Conservation (phyloP, 352 stramenopile species). For the Thraustotheca clavata region DNA sequence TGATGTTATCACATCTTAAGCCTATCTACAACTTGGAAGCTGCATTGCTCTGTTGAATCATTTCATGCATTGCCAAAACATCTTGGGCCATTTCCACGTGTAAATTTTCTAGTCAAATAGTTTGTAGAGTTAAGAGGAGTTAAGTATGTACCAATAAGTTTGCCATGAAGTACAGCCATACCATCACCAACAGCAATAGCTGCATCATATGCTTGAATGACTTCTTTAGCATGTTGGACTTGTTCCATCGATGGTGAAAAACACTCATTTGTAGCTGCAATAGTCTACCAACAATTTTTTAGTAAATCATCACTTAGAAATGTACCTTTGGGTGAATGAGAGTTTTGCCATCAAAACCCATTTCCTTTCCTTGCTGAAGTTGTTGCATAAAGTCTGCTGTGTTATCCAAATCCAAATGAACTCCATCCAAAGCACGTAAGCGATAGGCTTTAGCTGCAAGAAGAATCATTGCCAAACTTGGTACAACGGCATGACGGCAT, state of each 20-base stretch:
- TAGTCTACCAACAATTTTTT: no score
- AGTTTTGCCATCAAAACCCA: constrained; percentile 45
- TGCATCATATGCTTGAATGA: constrained; percentile 25
- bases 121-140: constrained; percentile 2
- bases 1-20: no score
- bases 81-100: constrained; percentile 27
- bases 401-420: constrained; percentile 28
- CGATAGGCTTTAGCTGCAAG: constrained; percentile 26
- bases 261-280: constrained; percentile 26
- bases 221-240: constrained; percentile 26
- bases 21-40: constrained; percentile 8
- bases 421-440: constrained; percentile 25
- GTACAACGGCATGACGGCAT: constrained; percentile 19
- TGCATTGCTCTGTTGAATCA: constrained; percentile 17
- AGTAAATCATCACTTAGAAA: no score
- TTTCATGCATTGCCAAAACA: constrained; percentile 24
- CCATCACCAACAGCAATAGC: constrained; percentile 1
- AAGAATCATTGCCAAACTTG: constrained; percentile 23
- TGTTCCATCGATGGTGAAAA: constrained; percentile 30
- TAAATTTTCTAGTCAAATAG: constrained; percentile 25
- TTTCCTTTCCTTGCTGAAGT: constrained; percentile 27
- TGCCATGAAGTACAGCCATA: constrained; percentile 16
- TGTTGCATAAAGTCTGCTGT: constrained; percentile 27
- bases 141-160: constrained; percentile 17
- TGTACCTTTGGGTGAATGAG: constrained; percentile 35